Evolutionary conservation across 2,329 filamentous ascomycete species (phyloP).

Genomic region (Tolypocladium inflatum): DNA sequence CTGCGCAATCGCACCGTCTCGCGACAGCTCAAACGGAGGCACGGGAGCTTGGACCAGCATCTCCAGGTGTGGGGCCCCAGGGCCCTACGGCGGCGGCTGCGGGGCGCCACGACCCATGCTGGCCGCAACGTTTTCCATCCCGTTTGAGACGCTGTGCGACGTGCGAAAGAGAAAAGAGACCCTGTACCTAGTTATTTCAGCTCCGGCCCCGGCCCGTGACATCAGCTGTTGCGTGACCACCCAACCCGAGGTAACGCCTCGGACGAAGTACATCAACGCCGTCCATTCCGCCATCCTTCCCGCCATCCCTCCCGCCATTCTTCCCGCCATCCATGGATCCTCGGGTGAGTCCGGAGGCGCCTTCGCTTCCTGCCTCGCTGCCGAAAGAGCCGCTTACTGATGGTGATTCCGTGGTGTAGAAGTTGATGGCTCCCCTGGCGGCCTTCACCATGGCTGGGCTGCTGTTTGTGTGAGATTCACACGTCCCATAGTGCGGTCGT

Average conservation of each 20-base stretch:
- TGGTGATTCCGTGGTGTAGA: constrained; percentile 15
- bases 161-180: background rate
- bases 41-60: background rate
- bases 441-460: constrained; percentile 45
- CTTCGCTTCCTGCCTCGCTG: background rate
- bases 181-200: background rate
- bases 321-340: constrained; percentile 14
- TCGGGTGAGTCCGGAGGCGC: constrained; percentile 11
- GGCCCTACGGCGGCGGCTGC: background rate
- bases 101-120: background rate
- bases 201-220: background rate
- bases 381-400: background rate
- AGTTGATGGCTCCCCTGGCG: constrained; percentile 38
- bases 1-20: background rate
- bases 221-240: background rate
- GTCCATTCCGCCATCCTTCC: background rate
- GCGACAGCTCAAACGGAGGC: background rate
- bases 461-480: constrained; percentile 31
- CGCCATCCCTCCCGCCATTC: background rate
- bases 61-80: background rate
- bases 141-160: background rate
- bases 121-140: background rate
- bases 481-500: background rate
- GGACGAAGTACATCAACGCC: background rate
- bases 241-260: background rate